Evolutionary conservation across 331 rosid species (phyloP).

Genomic region (Saraca asoca): DNA sequence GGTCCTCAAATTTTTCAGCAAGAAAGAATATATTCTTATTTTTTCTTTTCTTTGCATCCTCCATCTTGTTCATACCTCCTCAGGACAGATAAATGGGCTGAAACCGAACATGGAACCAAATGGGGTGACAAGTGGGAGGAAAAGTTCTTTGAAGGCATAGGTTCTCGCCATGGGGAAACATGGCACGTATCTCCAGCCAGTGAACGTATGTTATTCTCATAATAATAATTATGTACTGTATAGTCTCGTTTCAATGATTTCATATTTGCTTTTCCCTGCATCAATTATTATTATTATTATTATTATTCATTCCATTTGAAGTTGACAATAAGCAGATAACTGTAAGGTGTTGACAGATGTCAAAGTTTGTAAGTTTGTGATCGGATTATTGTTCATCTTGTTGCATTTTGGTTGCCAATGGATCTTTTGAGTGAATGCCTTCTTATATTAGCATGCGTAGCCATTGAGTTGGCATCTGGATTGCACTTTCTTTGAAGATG

Average conservation of each 20-base stretch:
- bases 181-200: slow-evolving; percentile 89
- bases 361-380: background rate
- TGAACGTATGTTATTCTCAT: slow-evolving; percentile 69
- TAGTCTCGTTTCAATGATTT: slow-evolving; percentile 5
- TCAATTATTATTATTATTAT: slow-evolving; percentile 10
- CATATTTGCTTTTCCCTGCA: slow-evolving; percentile 20
- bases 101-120: slow-evolving; percentile 89
- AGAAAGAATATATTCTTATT: slow-evolving; percentile 30
- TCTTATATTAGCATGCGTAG: slow-evolving; percentile 16
- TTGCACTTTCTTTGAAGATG: slow-evolving; percentile 6
- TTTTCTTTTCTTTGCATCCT: slow-evolving; percentile 24
- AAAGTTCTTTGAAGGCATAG: slow-evolving; percentile 86
- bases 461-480: slow-evolving; percentile 11
- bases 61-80: slow-evolving; percentile 37
- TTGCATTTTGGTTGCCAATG: background rate
- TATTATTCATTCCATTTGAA: slow-evolving; percentile 12
- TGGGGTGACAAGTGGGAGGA: slow-evolving; percentile 99
- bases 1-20: slow-evolving; percentile 22
- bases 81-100: slow-evolving; percentile 99
- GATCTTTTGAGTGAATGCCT: slow-evolving; percentile 14
- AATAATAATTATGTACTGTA: slow-evolving; percentile 2
- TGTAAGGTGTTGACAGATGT: background rate
- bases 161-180: slow-evolving; percentile 97
- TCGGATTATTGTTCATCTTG: background rate
- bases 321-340: too few species aligned